Conservation (phyloP, 495 filamentous ascomycete species). For the Aspergillus homomorphus region DNA sequence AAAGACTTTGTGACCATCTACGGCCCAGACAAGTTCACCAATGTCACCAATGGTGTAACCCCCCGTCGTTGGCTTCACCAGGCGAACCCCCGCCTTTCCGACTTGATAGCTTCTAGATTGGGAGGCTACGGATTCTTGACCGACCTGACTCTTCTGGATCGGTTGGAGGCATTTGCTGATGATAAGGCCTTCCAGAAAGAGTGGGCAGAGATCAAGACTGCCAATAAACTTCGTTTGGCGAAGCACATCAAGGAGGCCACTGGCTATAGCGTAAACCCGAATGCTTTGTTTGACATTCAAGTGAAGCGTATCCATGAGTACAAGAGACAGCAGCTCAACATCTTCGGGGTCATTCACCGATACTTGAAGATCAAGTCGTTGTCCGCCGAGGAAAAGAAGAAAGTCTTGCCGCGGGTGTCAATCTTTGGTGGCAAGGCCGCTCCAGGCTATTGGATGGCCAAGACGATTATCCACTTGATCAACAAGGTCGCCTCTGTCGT, state of each 20-base stretch:
- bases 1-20: conserved; percentile 95
- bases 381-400: conserved; percentile 80
- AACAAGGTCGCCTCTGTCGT: conserved; percentile 89
- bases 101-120: conserved; percentile 84
- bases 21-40: conserved; percentile 94
- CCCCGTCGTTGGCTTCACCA: conserved; percentile 95
- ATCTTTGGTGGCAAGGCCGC: conserved; percentile 98
- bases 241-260: conserved; percentile 81
- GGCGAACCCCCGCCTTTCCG: conserved; percentile 89
- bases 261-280: conserved; percentile 78
- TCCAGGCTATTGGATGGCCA: conserved; percentile 99
- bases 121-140: conserved; percentile 81
- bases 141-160: conserved; percentile 79
- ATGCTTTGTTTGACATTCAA: conserved; percentile 90
- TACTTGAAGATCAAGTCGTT: conserved; percentile 87
- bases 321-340: conserved; percentile 98
- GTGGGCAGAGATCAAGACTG: conserved; percentile 84
- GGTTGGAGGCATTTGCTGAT: conserved; percentile 73
- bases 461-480: conserved; percentile 96
- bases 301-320: conserved; percentile 99
- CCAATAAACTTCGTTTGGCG: conserved; percentile 78
- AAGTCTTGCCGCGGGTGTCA: conserved; percentile 84
- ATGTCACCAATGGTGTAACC: conserved; percentile 97
- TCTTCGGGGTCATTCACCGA: conserved; percentile 94
- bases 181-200: conserved; percentile 88